These are phyloP conservation scores for Phaeoacremonium minimum DNA, from an alignment of 2,329 filamentous ascomycete genomes.

Conservation along the genomic window DNA sequence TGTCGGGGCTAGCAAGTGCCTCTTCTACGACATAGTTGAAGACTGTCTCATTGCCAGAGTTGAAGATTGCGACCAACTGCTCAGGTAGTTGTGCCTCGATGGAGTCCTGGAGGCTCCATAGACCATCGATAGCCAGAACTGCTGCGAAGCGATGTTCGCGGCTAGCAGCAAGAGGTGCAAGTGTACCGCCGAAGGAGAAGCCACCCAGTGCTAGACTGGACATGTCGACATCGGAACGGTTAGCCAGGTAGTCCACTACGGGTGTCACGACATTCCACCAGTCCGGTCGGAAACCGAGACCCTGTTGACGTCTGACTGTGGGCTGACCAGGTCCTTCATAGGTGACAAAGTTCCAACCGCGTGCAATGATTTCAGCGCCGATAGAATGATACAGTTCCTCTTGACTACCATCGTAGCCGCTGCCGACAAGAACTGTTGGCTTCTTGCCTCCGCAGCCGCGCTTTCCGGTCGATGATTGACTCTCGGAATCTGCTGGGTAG, in stretches of 20 bases:
- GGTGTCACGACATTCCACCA: conserved; percentile 35
- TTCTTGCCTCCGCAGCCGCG: conserved; percentile 13
- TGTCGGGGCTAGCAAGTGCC: not conserved
- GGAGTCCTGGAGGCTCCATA: conserved; percentile 21
- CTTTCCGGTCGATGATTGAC: conserved; percentile 2
- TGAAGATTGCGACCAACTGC: conserved; percentile 10
- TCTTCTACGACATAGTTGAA: conserved; percentile 10
- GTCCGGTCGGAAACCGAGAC: conserved; percentile 35
- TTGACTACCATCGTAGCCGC: conserved; percentile 28
- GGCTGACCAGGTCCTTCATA: conserved; percentile 43
- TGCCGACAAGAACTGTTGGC: conserved; percentile 28
- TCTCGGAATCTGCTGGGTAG: conserved; percentile 9
- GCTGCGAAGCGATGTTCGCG: conserved; percentile 37
- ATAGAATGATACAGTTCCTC: conserved; percentile 28
- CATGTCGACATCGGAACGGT: conserved; percentile 22
- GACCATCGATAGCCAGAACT: conserved; percentile 30
- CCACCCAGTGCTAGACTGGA: conserved; percentile 30
- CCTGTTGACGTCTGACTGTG: conserved; percentile 31
- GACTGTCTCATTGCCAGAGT: conserved; percentile 9
- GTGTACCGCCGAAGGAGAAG: conserved; percentile 33
- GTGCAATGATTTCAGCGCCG: conserved; percentile 21
- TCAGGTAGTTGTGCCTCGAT: conserved; percentile 11
- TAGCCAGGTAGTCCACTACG: conserved; percentile 30
- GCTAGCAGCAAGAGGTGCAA: conserved; percentile 33
- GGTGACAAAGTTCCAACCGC: conserved; percentile 36